These are phyloP conservation scores for Alternaria sp. DNA, from an alignment of 2,329 filamentous ascomycete genomes.

Conservation along the genomic window DNA sequence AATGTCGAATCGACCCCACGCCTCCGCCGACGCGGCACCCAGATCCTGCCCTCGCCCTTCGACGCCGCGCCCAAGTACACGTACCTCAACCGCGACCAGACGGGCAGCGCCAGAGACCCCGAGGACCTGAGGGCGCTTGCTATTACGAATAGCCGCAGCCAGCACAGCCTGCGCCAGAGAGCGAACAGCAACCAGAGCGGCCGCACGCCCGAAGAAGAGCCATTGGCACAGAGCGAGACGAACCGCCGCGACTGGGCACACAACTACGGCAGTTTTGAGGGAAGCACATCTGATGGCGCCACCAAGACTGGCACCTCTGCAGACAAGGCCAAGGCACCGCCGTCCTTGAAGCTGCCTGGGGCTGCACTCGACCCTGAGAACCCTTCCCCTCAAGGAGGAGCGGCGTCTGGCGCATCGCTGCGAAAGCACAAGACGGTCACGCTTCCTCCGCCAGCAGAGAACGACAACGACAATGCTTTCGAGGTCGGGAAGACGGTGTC, in stretches of 20 bases:
- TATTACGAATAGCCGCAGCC: constrained; percentile 31
- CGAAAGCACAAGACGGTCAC: constrained; percentile 25
- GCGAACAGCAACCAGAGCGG: constrained; percentile 20
- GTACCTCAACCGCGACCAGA: constrained; percentile 47
- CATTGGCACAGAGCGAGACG: constrained; percentile 28
- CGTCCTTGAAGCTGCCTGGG: constrained; percentile 66
- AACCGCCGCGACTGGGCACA: constrained; percentile 44
- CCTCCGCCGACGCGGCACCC: constrained; percentile 44
- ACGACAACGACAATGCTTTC: constrained; percentile 49
- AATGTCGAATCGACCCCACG: constrained; percentile 62
- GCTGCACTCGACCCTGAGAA: constrained; percentile 62
- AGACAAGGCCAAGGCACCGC: constrained; percentile 46
- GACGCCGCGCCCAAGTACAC: constrained; percentile 50
- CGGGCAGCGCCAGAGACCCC: constrained; percentile 22
- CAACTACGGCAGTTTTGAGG: constrained; percentile 70
- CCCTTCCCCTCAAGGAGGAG: constrained; percentile 20
- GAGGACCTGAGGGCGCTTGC: constrained; percentile 35
- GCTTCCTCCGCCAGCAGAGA: constrained; percentile 22
- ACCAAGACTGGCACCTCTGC: constrained; percentile 9
- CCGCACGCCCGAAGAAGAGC: constrained; percentile 38
- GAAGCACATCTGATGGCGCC: constrained; percentile 52
- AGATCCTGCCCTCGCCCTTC: constrained; percentile 42
- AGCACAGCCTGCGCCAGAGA: constrained; percentile 21
- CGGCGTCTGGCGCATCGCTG: constrained; percentile 19
- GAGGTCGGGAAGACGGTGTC: constrained; percentile 52